Base-by-base conservation (phyloP, 208 protist genomes). In the Zelonia costaricensis region DNA sequence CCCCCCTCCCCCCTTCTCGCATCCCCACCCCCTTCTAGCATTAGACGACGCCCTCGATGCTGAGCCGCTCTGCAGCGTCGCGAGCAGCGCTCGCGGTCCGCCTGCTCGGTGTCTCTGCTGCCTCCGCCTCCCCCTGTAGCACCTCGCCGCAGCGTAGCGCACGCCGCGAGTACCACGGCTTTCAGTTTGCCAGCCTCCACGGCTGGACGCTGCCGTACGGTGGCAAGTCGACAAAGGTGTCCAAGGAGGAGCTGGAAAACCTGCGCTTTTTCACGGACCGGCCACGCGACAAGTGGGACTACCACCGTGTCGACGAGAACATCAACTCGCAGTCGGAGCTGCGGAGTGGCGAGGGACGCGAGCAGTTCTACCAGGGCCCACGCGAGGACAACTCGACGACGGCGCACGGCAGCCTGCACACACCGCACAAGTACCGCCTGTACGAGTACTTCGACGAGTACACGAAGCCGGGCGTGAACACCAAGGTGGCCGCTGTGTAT, bases 371-470 rank as follows among this genome's bases (percentile, higher is more conserved):
- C 36, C 69, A 92, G 51, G 89, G 89, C 25, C 69, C 75, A 62
- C 80, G 89, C 44, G 82, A 91, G 73, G 89, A 95, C 52, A 89
- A 89, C 69, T 83, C 78, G 13, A 88, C 82, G 0, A 80, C 60
- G 12, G 42, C 82, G 16, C 76, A 88, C 64, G 89, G 80, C 10
- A 80, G 77, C 35, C 62, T 91, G 31, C 85, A 95, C 72, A 91
- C 84, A 15, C 89, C 89, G 8, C 73, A 69, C 62, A 77, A 92
- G 35, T 92, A 95, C 64, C 85, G 85, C 33, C 60, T 95, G 35
- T 88, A 95, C 73, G 86, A 95, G 55, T 84, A 95, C 74, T 95
- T 95, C 72, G 89, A 95, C 58, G 85, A 92, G 71, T 95, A 95
- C 67, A 92, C 84, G 53, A 86, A 91, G 64, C 89, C 89, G 27